Percentiles rank a stretch among this genome's conserved stretches.
Evolutionary conservation across 169 alveolate species (phyloP).

Genomic region (Plasmodium vivax): DNA sequence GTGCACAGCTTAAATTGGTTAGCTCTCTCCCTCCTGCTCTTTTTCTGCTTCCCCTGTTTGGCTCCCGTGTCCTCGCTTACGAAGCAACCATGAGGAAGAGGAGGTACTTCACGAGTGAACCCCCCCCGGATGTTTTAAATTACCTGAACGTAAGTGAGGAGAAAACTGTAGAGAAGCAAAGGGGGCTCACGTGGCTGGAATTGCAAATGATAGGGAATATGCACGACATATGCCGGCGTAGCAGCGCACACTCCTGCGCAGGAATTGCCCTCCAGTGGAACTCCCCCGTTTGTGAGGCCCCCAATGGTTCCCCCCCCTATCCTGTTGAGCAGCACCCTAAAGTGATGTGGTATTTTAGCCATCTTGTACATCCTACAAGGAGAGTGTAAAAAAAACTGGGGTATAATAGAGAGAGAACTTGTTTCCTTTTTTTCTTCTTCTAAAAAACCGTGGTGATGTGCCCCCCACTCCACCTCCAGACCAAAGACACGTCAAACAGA

Average conservation of each 20-base stretch:
- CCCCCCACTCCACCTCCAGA: not conserved
- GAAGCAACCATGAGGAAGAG: slow-evolving; percentile 1
- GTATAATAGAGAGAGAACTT: not conserved
- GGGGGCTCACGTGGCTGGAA: not conserved
- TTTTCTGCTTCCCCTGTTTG: not conserved
- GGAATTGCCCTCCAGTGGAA: not conserved
- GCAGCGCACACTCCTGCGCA: not conserved
- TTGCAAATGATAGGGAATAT: not conserved
- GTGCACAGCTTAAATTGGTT: not conserved
- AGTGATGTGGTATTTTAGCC: not conserved
- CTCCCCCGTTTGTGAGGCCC: not conserved
- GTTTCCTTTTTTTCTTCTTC: not conserved
- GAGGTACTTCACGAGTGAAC: slow-evolving; percentile 28
- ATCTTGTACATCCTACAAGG: not conserved
- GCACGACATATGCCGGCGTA: not conserved
- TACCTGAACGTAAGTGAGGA: not conserved
- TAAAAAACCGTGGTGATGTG: not conserved
- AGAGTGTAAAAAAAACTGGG: not conserved
- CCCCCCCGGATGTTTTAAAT: slow-evolving; percentile 42
- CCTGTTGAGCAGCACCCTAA: not conserved
- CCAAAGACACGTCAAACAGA: not conserved
- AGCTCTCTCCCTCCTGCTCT: not conserved
- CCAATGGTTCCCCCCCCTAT: not conserved
- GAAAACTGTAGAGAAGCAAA: not conserved
- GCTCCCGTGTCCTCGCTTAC: not conserved